A percentile compares a stretch with the other conserved stretches of the same genome.
Conservation (phyloP, 2,329 filamentous ascomycete species). For the Pseudomassariella vexata region DNA sequence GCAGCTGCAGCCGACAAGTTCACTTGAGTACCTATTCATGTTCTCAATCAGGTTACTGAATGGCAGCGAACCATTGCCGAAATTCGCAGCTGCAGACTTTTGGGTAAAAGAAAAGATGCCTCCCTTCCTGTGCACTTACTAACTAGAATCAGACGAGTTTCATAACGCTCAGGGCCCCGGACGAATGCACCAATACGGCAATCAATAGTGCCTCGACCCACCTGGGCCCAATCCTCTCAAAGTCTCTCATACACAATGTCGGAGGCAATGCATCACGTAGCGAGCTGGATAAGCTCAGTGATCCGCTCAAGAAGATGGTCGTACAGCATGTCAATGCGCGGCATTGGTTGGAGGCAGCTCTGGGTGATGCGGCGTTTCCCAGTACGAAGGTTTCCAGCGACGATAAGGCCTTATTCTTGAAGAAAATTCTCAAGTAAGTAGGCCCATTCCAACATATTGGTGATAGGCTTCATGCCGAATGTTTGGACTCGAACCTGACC, state of each 20-base stretch:
- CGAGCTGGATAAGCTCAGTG: slow-evolving; percentile 65
- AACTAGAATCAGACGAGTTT: slow-evolving; percentile 41
- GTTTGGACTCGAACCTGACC: slow-evolving; percentile 1
- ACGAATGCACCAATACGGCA: slow-evolving; percentile 34
- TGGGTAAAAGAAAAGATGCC: slow-evolving; percentile 56
- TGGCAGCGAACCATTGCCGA: slow-evolving; percentile 68
- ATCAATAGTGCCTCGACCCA: slow-evolving; percentile 47
- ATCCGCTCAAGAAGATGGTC: slow-evolving; percentile 66
- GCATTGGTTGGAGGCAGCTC: slow-evolving; percentile 56
- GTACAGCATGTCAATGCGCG: slow-evolving; percentile 49
- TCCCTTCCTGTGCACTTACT: not conserved
- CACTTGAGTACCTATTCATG: slow-evolving; percentile 61
- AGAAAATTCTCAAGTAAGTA: slow-evolving; percentile 59
- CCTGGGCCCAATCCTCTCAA: slow-evolving; percentile 56
- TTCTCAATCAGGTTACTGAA: slow-evolving; percentile 67
- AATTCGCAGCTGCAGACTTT: slow-evolving; percentile 66
- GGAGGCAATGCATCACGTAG: slow-evolving; percentile 64
- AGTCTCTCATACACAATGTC: slow-evolving; percentile 58
- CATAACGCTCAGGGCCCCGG: slow-evolving; percentile 39
- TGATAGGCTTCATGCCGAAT: not conserved
- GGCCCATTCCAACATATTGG: slow-evolving; percentile 1
- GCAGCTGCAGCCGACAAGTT: slow-evolving; percentile 45
- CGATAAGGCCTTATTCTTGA: slow-evolving; percentile 60
- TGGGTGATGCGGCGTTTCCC: slow-evolving; percentile 51
- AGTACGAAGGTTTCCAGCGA: slow-evolving; percentile 50